phyloP scores from a whole-genome alignment of 129 eudicot genomes.

The Escallonia herrerae region DNA sequence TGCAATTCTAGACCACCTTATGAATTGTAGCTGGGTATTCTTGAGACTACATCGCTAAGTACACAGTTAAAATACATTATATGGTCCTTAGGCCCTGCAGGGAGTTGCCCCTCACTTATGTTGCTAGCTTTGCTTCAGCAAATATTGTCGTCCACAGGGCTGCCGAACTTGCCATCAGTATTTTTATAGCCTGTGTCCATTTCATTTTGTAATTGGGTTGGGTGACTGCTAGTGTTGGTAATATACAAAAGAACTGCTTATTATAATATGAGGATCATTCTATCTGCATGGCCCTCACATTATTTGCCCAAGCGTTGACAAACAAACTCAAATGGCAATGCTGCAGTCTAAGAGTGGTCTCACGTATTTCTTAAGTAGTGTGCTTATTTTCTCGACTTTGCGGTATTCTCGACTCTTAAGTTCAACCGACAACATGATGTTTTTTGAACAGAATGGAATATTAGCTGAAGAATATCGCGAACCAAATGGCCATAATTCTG shows the following conservation, averaged over 20 bases:
- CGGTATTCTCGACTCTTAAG: too few species aligned
- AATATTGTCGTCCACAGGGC: not conserved
- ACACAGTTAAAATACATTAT: not conserved
- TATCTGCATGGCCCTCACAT: not conserved
- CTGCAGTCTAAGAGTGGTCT: not conserved
- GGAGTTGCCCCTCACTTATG: not conserved
- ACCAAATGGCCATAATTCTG: constrained; percentile 17
- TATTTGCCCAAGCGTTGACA: not conserved
- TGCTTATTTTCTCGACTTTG: too few species aligned
- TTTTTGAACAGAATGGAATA: constrained; percentile 26
- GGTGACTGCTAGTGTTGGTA: not conserved
- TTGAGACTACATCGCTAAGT: not conserved
- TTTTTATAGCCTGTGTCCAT: not conserved
- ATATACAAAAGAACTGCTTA: not conserved
- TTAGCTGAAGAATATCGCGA: constrained; percentile 19
- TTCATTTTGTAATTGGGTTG: too few species aligned
- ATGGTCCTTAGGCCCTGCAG: not conserved
- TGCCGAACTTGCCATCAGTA: not conserved
- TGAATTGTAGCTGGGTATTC: not conserved
- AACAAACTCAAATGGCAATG: not conserved
- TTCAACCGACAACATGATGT: constrained; percentile 7
- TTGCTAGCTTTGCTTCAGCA: not conserved
- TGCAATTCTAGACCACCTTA: not conserved
- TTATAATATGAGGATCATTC: not conserved
- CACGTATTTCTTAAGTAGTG: too few species aligned